These are phyloP conservation scores for Trichosporon coremiiforme DNA, from an alignment of 1,284 basidiomycete species.

Conservation along the genomic window DNA sequence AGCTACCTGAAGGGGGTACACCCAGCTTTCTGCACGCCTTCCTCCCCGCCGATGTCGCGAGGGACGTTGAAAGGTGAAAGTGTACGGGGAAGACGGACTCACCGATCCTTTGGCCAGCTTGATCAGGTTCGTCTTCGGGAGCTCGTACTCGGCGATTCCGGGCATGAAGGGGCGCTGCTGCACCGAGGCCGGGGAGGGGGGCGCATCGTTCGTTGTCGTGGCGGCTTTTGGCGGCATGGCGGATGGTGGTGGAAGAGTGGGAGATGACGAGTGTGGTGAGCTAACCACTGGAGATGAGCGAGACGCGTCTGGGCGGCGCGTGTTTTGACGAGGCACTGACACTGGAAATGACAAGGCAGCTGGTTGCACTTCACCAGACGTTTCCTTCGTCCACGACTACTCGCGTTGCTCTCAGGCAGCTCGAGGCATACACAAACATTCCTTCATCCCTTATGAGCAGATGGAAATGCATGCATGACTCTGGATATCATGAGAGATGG, in stretches of 20 bases:
- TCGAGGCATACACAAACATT: no score
- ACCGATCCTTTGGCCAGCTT: slow-evolving; percentile 73
- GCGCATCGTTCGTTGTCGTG: slow-evolving; percentile 4
- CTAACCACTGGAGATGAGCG: neutral
- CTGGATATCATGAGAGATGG: no score
- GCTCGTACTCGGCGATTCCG: slow-evolving; percentile 75
- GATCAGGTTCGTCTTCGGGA: slow-evolving; percentile 76
- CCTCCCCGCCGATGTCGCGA: no score
- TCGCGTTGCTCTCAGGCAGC: neutral
- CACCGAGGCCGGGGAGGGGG: slow-evolving; percentile 7
- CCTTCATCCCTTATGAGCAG: no score
- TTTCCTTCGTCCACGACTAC: neutral
- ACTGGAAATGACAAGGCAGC: neutral
- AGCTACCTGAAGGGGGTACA: neutral
- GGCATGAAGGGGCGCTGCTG: slow-evolving; percentile 43
- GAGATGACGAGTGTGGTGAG: neutral
- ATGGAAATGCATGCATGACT: neutral
- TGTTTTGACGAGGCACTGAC: slow-evolving; percentile 3
- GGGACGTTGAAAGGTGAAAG: no score
- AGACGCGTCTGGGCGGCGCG: slow-evolving; percentile 9
- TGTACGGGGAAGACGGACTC: slow-evolving; percentile 52
- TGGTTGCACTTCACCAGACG: neutral
- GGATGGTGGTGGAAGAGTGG: neutral
- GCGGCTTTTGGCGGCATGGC: slow-evolving; percentile 15
- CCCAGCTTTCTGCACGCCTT: no score